Conservation (phyloP, 2,329 filamentous ascomycete species). For the Emmonsiellopsis sp. region DNA sequence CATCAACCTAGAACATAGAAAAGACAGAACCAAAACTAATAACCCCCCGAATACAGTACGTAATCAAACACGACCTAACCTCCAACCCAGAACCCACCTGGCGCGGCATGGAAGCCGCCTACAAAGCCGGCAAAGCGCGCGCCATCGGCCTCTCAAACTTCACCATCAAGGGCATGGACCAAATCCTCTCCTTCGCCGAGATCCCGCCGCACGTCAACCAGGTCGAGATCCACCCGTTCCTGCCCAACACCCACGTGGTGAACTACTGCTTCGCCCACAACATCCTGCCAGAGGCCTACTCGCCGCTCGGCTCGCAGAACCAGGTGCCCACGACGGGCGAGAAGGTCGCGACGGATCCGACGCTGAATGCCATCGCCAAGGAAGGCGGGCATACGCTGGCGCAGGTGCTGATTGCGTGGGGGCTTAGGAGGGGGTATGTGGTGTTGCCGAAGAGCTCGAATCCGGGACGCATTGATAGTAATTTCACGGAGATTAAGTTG, state of each 20-base stretch:
- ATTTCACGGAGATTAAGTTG: slow-evolving; percentile 55
- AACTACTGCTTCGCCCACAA: slow-evolving; percentile 33
- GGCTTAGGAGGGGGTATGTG: slow-evolving; percentile 55
- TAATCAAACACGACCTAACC: slow-evolving; percentile 57
- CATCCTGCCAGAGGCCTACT: slow-evolving; percentile 36
- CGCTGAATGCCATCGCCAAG: slow-evolving; percentile 49
- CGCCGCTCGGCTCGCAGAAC: slow-evolving; percentile 53
- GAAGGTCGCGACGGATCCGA: slow-evolving; percentile 52
- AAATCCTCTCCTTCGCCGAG: slow-evolving; percentile 35
- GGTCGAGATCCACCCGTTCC: slow-evolving; percentile 39
- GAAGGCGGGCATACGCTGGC: slow-evolving; percentile 51
- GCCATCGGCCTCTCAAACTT: slow-evolving; percentile 77
- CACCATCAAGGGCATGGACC: slow-evolving; percentile 41
- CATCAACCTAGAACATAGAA: neutral
- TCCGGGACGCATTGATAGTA: slow-evolving; percentile 57
- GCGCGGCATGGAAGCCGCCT: slow-evolving; percentile 58
- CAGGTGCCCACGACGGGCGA: slow-evolving; percentile 61
- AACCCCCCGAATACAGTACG: slow-evolving; percentile 33
- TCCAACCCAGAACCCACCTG: slow-evolving; percentile 55
- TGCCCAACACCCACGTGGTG: slow-evolving; percentile 37
- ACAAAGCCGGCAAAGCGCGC: slow-evolving; percentile 51
- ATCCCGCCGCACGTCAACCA: slow-evolving; percentile 38
- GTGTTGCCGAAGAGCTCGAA: slow-evolving; percentile 64
- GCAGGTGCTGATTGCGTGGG: slow-evolving; percentile 58
- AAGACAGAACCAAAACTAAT: neutral